Conservation (phyloP, 2,329 filamentous ascomycete species). For the Pyricularia sp. region DNA sequence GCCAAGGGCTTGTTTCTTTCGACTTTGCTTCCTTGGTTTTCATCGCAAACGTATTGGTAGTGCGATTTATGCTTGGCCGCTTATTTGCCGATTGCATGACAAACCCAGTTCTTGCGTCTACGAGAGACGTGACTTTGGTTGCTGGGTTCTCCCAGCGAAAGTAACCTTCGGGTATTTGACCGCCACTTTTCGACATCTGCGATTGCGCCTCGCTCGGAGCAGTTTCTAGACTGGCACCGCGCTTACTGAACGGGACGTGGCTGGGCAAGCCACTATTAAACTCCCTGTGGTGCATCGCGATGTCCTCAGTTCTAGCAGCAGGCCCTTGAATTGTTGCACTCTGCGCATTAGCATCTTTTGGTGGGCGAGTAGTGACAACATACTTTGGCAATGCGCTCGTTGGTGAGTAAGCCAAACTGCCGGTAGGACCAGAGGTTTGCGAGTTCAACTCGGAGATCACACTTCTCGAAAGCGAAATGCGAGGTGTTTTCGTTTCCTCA, state of each 20-base stretch:
- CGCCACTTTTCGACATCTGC: not conserved
- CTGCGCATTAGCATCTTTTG: not conserved
- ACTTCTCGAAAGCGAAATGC: not conserved
- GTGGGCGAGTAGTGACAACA: not conserved
- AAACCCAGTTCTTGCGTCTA: conserved; percentile 50
- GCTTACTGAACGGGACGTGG: not conserved
- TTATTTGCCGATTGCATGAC: conserved; percentile 10
- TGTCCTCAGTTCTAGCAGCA: not conserved
- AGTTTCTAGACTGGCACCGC: not conserved
- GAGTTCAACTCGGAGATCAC: not conserved
- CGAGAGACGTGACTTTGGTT: conserved; percentile 37
- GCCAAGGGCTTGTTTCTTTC: conserved; percentile 34
- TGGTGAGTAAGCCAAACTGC: not conserved
- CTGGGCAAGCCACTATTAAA: not conserved
- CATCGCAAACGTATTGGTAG: not conserved
- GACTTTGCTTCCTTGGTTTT: not conserved
- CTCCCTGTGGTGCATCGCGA: not conserved
- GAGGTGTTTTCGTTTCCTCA: not conserved
- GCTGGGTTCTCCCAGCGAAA: conserved; percentile 52
- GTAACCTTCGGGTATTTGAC: conserved; percentile 9
- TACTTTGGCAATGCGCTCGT: not conserved
- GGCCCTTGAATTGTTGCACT: not conserved
- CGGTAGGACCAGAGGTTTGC: not conserved
- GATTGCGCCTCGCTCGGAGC: not conserved
- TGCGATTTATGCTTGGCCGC: not conserved